Evolutionary conservation across 1,284 basidiomycete species (phyloP), one percentile per base, ranked within the genome.

Genomic region (Trichosporon faecale): DNA sequence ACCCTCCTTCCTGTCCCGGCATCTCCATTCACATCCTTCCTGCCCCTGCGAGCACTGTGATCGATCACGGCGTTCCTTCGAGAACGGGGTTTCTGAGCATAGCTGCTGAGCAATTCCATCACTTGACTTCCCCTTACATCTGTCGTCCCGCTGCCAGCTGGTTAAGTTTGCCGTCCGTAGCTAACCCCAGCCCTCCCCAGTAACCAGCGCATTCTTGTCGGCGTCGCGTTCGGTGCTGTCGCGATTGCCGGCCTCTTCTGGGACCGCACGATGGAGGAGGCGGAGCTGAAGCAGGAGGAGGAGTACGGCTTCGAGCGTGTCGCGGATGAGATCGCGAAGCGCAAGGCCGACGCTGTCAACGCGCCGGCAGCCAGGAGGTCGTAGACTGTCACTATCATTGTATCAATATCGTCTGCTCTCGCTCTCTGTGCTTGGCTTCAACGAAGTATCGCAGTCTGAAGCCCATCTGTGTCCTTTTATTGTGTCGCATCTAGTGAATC

Each of bases 401-500:
- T 52, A 52, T 52, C 18, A 52, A 7, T 25, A 52, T 52, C 21
- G 11, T 25, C 49, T 52, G 21, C 9, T 11, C 49, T 3, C 12
- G 7, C n/a, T 18, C 49, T 18, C 1, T 52, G 46, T 14, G 16
- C 2, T 18, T 1, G 3, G n/a, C 44, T 3, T 18, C 18, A 46
- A 44, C 12, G 5, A 3, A 44, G 3, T 33, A 4, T 3, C 31
- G 7, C 12, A 40, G 5, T 2, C 37, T 9, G 5, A 33, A 33
- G 33, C 37, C 2, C 14, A 4, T 18, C 11, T 3, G 16, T n/a
- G 5, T 14, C 16, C 40, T 4, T 2, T 5, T 18, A 44, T 40
- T 9, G 6, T 61, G 57, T 61, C 18, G 57, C 57, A 61, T 64
- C 80, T 61, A 61, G 29, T 31, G 7, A n/a, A 31, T 61, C 57